These are phyloP conservation scores for Debaryomyces prosopidis DNA, from an alignment of 805 yeast species.

Conservation along the genomic window DNA sequence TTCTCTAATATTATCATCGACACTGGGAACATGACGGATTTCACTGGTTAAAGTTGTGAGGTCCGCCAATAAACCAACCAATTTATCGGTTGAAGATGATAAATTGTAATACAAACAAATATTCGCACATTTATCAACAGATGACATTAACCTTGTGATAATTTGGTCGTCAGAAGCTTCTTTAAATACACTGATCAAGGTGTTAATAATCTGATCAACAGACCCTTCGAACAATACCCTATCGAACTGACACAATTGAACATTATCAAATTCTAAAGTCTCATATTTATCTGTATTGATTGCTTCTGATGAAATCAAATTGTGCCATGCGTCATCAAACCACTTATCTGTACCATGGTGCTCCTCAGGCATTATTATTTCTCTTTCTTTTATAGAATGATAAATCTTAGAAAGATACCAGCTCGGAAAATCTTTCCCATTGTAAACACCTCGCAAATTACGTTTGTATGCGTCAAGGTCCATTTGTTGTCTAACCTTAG, in stretches of 20 bases:
- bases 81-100: constrained; percentile 57
- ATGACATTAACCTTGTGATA: constrained; percentile 81
- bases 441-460: constrained; percentile 79
- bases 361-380: constrained; percentile 97
- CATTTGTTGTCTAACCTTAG: constrained; percentile 92
- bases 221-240: constrained; percentile 64
- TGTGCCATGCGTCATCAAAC: constrained; percentile 87
- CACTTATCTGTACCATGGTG: constrained; percentile 91
- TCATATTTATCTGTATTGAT: constrained; percentile 27
- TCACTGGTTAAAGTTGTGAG: constrained; percentile 64
- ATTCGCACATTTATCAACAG: constrained; percentile 80
- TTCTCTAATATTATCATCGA: constrained; percentile 34
- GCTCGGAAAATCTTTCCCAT: constrained; percentile 73
- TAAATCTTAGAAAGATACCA: constrained; percentile 86
- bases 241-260: constrained; percentile 59
- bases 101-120: constrained; percentile 69
- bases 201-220: constrained; percentile 65
- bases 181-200: constrained; percentile 75
- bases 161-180: constrained; percentile 91
- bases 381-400: constrained; percentile 75
- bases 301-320: constrained; percentile 54
- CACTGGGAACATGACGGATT: constrained; percentile 18
- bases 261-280: constrained; percentile 17
- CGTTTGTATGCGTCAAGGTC: constrained; percentile 75
- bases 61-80: constrained; percentile 65